Base-by-base conservation (phyloP, 805 yeast species). In the Starmerella apicola region DNA sequence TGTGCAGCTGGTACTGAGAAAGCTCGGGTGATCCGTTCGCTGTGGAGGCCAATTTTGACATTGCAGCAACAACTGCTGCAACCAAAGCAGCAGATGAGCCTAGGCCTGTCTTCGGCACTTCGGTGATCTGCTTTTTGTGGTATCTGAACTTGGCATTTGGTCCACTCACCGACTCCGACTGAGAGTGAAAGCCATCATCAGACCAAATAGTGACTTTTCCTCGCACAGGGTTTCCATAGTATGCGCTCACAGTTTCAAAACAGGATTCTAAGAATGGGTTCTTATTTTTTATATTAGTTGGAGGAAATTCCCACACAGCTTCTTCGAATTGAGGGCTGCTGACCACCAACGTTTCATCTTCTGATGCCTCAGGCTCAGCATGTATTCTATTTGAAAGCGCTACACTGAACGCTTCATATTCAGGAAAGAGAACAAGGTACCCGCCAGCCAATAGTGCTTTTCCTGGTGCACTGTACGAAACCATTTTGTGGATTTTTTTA, bases 11-110 rank as follows among this genome's bases (percentile, higher is more conserved):
- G 4, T 51, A 48, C 21, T 64, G 48, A 27, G 23, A 13, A 16
- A 37, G 21, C 6, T 23, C 28, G 13, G 13, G 12, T 9, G 6
- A 6, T 5, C 23, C 27, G 3, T 32, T 30, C 5, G 13, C 16
- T 4, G 19, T 19, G 2, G 30, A 13, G 5, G 23, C 37, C 8
- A 65, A 61, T 4, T 78, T 64, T 6, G 77, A 55, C 34, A 91
- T 54, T 0, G 86, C 80, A 0, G 94, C 70, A 0, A 82, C 73
- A 2, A 86, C 66, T 1, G 81, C 86, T 1, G 93, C 72, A 2
- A 83, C 94, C 42, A 91, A 66, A 0, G 95, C 95, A 0, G 98
- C 98, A 24, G 95, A 84, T 10, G 95, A 84, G 1, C 98, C 98
- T 36, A 91, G 66, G 0, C 98, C 98, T 0, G 98, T 91, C 56